Conservation (phyloP, 208 protist genomes). For the Novymonas esmeraldas region DNA sequence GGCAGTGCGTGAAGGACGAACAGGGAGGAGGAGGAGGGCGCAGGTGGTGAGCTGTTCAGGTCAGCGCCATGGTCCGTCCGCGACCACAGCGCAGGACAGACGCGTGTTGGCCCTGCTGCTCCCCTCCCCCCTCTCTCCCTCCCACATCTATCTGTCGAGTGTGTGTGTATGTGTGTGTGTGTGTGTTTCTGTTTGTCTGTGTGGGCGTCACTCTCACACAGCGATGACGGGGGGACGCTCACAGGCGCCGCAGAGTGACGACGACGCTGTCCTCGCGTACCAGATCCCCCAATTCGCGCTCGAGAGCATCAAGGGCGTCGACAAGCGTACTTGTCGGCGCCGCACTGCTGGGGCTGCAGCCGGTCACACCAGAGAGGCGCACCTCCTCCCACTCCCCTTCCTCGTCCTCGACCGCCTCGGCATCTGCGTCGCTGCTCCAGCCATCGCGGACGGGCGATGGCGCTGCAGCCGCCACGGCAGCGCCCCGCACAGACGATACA, state of each 20-base stretch:
- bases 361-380: not conserved
- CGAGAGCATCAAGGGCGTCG: slow-evolving; percentile 20
- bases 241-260: slow-evolving; percentile 27
- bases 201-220: not conserved
- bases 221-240: not conserved
- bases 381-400: slow-evolving; percentile 16
- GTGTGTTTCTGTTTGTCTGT: no score
- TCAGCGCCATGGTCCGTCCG: no score
- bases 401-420: slow-evolving; percentile 2
- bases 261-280: slow-evolving; percentile 15
- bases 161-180: no score
- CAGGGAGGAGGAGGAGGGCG: no score
- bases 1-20: no score
- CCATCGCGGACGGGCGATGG: not conserved
- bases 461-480: not conserved
- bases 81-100: no score
- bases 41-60: no score
- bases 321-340: slow-evolving; percentile 1
- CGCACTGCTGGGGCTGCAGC: not conserved
- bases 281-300: slow-evolving; percentile 8
- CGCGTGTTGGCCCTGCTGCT: no score
- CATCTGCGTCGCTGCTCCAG: slow-evolving; percentile 7
- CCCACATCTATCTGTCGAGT: no score
- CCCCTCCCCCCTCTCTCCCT: no score
- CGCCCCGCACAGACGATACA: no score